These are phyloP conservation scores for Pichia inconspicua DNA, from an alignment of 1,139 yeast genomes.

Conservation along the genomic window DNA sequence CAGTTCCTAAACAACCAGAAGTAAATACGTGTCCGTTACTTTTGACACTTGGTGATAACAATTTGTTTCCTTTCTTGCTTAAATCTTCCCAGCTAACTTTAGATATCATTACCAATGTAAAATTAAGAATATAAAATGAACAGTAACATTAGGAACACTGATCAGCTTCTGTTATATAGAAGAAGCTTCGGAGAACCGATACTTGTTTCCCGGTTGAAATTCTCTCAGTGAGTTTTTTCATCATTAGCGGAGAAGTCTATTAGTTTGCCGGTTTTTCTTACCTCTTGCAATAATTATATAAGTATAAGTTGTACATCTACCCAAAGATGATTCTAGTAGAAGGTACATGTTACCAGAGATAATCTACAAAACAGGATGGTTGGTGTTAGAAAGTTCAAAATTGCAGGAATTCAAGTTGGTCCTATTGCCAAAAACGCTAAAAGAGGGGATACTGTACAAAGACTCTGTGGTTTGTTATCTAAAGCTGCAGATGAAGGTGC, in stretches of 20 bases:
- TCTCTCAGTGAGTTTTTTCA: no score
- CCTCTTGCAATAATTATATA: no score
- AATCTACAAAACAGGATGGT: slow-evolving; percentile 4
- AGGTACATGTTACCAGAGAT: no score
- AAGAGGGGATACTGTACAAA: slow-evolving; percentile 25
- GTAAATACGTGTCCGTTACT: slow-evolving; percentile 47
- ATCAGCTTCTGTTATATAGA: no score
- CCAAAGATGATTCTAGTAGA: no score
- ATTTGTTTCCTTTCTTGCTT: slow-evolving; percentile 10
- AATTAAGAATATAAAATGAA: no score
- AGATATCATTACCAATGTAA: not conserved
- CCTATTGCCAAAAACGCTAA: slow-evolving; percentile 22
- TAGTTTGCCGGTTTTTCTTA: no score
- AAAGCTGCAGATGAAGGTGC: slow-evolving; percentile 23
- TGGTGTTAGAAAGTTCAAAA: slow-evolving; percentile 10
- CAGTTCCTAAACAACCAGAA: slow-evolving; percentile 34
- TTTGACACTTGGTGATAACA: slow-evolving; percentile 39
- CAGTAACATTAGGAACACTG: no score
- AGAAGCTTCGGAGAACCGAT: no score
- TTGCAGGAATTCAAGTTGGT: slow-evolving; percentile 18
- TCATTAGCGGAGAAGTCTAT: no score
- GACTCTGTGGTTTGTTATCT: slow-evolving; percentile 26
- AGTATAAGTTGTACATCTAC: not conserved
- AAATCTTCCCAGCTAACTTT: slow-evolving; percentile 12
- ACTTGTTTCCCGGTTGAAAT: no score